Percentiles rank a stretch among this genome's conserved stretches.
Evolutionary conservation across 2,329 filamentous ascomycete species (phyloP).

Genomic region (Xylaria sp.): DNA sequence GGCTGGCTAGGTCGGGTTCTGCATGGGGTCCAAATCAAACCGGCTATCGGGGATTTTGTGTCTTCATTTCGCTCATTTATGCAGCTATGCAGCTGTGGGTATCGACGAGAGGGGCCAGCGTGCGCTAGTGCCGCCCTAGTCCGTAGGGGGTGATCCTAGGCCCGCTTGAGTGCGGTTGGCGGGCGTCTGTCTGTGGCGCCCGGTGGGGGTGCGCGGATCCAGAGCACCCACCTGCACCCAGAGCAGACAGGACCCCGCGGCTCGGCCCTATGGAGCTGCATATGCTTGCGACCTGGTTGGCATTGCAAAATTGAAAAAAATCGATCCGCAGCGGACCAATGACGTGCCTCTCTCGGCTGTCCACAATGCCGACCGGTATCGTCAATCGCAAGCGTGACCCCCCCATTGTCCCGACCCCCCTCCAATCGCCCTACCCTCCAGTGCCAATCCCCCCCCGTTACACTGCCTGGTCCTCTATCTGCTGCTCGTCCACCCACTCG

Average conservation of each 20-base stretch:
- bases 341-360: conserved; percentile 32
- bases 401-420: conserved; percentile 20
- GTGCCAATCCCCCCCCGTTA: conserved; percentile 9
- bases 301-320: conserved; percentile 32
- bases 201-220: neutral
- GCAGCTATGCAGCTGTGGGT: conserved; percentile 11
- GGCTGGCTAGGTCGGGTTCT: neutral
- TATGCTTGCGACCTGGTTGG: conserved; percentile 4
- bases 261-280: conserved; percentile 27
- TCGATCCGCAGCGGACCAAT: conserved; percentile 33
- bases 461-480: conserved; percentile 15
- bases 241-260: conserved; percentile 32
- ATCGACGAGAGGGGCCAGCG: neutral
- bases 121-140: too few relatives aligned
- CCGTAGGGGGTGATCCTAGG: conserved; percentile 5
- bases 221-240: neutral
- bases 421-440: neutral
- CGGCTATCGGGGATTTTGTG: conserved; percentile 13
- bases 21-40: neutral
- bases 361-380: conserved; percentile 40
- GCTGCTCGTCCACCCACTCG: conserved; percentile 11
- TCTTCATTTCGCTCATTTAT: neutral
- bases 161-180: too few relatives aligned
- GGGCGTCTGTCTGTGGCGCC: too few relatives aligned
- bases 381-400: conserved; percentile 34